Evolutionary conservation across 1,284 basidiomycete species (phyloP), one percentile per base, ranked within the genome.

Genomic region (Cryptococcus sp.): DNA sequence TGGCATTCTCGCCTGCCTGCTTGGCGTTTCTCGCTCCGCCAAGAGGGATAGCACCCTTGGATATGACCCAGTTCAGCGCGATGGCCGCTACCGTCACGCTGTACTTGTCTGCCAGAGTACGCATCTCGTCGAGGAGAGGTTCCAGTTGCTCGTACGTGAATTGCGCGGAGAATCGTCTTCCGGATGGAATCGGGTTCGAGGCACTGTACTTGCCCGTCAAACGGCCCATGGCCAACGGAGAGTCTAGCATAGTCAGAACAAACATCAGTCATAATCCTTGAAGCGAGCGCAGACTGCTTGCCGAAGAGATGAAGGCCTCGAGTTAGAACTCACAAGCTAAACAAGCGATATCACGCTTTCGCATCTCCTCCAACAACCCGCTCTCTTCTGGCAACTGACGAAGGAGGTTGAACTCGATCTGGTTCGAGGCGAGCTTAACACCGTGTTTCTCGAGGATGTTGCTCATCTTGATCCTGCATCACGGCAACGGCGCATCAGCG

Each of bases 61-160:
- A 60, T 35, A 78, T 71, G 17, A 78, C 74, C 77, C 77, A 78
- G 43, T 74, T 74, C 51, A 78, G 60, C n/a, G 75, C 77, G 20
- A 78, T 65, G 3, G 76, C 75, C 2, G 69, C 68, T 7, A 71
- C 59, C 5, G 70, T 61, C 7, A 78, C 75, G 23, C 61, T 64
- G 49, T 76, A 63, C 49, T 69, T 71, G 23, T 66, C 60, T 1
- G 69, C 69, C n/a, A 78, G 63, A n/a, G 38, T 40, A 13, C 66
- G 58, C 65, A 77, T 70, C 11, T 64, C 63, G 7, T 63, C 62
- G 3, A 78, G 50, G 5, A 78, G 65, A 16, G 77, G 75, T 16
- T 75, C 72, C 47, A 78, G 60, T 52, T 71, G 55, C 27, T 71
- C 70, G 73, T 65, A 68, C 0, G 68, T 63, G 45, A 63, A 61